A percentile compares a stretch with the other conserved stretches of the same genome.
Conservation (phyloP, 1,139 yeast genomes). For the Taphrina wiesneri region DNA sequence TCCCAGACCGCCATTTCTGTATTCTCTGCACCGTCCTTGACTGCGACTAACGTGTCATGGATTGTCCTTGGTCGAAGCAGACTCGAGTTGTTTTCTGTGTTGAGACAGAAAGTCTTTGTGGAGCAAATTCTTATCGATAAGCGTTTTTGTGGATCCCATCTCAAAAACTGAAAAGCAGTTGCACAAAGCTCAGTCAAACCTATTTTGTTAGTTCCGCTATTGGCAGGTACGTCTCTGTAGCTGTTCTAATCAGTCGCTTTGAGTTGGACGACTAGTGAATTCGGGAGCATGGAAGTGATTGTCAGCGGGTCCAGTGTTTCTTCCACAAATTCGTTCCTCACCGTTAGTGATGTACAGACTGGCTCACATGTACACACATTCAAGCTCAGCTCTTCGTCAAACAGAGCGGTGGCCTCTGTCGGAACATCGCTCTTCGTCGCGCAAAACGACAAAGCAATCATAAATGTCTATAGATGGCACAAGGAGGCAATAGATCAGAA, state of each 20-base stretch:
- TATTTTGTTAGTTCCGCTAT: no score
- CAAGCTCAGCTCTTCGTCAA: conserved; percentile 32
- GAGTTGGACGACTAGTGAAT: no score
- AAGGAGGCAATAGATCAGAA: conserved; percentile 82
- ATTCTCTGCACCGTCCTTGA: no score
- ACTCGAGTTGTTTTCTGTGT: background rate
- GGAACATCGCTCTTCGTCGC: conserved; percentile 34
- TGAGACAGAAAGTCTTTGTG: background rate
- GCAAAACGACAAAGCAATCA: conserved; percentile 66
- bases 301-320: conserved; percentile 1
- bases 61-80: background rate
- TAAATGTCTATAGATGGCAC: conserved; percentile 72
- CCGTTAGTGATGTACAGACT: conserved; percentile 24
- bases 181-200: no score
- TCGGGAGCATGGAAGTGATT: conserved; percentile 28
- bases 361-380: conserved; percentile 37
- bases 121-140: background rate
- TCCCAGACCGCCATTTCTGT: conserved; percentile 13
- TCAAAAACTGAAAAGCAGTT: background rate
- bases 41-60: background rate
- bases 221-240: no score
- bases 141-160: background rate
- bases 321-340: conserved; percentile 6
- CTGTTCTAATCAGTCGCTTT: no score
- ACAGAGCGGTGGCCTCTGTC: background rate